Evolutionary conservation across 345 rosid genomes (phyloP).

Genomic region (Microcos paniculata): DNA sequence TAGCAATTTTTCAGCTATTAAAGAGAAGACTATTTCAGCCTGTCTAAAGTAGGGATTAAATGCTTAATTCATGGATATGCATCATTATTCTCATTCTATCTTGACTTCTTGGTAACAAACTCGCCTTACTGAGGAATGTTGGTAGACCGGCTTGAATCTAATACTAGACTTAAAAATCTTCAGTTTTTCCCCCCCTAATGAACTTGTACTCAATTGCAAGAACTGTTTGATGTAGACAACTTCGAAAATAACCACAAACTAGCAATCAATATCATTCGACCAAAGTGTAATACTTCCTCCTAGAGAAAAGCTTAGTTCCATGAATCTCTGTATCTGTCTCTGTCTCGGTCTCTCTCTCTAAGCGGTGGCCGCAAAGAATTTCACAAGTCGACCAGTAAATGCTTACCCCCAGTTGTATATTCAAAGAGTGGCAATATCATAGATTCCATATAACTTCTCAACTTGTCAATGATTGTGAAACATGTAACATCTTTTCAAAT

Average conservation of each 20-base stretch:
- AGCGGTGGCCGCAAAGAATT: background rate
- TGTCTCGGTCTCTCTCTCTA: background rate
- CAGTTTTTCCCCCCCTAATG: background rate
- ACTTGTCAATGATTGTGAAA: background rate
- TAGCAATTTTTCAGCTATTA: background rate
- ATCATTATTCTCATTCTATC: background rate
- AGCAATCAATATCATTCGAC: background rate
- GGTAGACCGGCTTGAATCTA: too few relatives aligned
- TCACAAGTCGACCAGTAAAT: background rate
- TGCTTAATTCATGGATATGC: background rate
- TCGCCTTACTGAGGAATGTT: background rate
- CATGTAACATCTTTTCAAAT: background rate
- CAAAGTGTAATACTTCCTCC: background rate
- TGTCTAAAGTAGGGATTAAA: background rate
- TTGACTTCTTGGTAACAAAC: background rate
- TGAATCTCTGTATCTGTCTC: too few relatives aligned
- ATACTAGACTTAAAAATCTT: too few relatives aligned
- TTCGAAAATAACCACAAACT: background rate
- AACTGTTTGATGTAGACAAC: background rate
- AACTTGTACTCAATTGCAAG: background rate
- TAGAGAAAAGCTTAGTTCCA: background rate
- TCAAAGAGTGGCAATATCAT: background rate
- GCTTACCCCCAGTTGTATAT: background rate
- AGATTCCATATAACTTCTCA: background rate
- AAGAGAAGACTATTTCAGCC: background rate